A percentile compares a stretch with the other conserved stretches of the same genome.
phyloP scores from a whole-genome alignment of 1,284 basidiomycete species.

The Papiliotrema laurentii region DNA sequence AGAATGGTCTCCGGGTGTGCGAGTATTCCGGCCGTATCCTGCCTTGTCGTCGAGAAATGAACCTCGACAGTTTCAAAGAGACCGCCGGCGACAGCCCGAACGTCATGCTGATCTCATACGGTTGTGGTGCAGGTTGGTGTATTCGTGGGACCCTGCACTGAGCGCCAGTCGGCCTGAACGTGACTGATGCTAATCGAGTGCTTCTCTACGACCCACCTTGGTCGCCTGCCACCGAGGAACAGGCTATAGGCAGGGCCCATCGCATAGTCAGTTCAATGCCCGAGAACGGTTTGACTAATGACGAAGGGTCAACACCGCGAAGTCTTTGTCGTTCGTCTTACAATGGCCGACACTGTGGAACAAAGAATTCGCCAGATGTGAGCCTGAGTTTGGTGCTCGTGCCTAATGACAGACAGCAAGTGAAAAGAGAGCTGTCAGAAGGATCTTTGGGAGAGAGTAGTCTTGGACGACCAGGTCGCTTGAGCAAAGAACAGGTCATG shows the following conservation, averaged over 20 bases:
- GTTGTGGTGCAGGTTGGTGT: constrained; percentile 27
- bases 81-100: constrained; percentile 20
- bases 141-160: background rate
- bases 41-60: constrained; percentile 30
- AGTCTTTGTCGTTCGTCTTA: background rate
- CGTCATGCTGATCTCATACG: constrained; percentile 47
- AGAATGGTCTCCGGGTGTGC: constrained; percentile 21
- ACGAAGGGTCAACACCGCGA: background rate
- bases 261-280: constrained; percentile 55
- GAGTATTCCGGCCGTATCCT: constrained; percentile 44
- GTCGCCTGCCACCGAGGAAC: constrained; percentile 42
- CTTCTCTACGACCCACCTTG: constrained; percentile 43
- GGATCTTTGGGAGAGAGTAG: background rate
- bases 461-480: too few species aligned
- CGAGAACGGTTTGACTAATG: background rate
- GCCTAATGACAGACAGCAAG: background rate
- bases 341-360: background rate
- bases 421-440: background rate
- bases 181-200: constrained; percentile 37
- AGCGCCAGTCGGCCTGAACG: constrained; percentile 41
- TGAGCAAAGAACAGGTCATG: too few species aligned
- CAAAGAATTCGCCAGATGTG: background rate
- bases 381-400: background rate
- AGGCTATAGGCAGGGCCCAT: constrained; percentile 56
- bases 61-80: constrained; percentile 32